Conservation (phyloP, 441 rosid genomes). For the Bruguiera hainesii region DNA sequence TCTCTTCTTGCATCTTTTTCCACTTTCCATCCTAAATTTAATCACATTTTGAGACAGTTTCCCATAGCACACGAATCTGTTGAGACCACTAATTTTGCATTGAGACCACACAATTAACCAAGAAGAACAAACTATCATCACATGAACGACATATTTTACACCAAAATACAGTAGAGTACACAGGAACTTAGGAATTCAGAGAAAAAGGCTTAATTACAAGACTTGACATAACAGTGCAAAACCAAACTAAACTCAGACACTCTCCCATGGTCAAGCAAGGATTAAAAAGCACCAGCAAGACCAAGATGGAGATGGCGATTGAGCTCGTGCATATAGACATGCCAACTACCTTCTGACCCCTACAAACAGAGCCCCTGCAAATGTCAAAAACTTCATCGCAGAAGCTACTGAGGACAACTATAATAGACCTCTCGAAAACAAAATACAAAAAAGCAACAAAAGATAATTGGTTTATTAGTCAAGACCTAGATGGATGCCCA, state of each 20-base stretch:
- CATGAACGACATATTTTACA: too few relatives aligned
- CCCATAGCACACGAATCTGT: too few relatives aligned
- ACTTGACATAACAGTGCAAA: conserved; percentile 1
- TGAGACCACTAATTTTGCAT: too few relatives aligned
- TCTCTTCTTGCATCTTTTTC: too few relatives aligned
- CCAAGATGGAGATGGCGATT: conserved; percentile 22
- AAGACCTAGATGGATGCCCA: conserved; percentile 59
- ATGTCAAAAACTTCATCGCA: conserved; percentile 56
- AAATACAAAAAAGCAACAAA: neutral
- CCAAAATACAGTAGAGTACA: too few relatives aligned
- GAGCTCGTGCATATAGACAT: conserved; percentile 14
- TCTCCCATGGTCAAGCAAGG: conserved; percentile 32
- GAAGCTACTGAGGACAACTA: conserved; percentile 29
- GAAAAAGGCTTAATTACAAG: conserved; percentile 12
- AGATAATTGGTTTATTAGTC: conserved; percentile 9
- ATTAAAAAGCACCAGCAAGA: conserved; percentile 38
- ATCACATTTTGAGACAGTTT: too few relatives aligned
- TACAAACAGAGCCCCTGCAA: conserved; percentile 36
- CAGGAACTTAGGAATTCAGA: neutral
- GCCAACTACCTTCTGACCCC: neutral
- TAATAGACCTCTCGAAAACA: conserved; percentile 7
- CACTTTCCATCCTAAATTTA: too few relatives aligned
- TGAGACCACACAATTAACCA: too few relatives aligned
- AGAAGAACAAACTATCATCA: too few relatives aligned
- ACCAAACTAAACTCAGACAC: conserved; percentile 7